These are phyloP conservation scores for Lactarius pseudohatsudake DNA, from an alignment of 768 basidiomycete species.

Conservation along the genomic window DNA sequence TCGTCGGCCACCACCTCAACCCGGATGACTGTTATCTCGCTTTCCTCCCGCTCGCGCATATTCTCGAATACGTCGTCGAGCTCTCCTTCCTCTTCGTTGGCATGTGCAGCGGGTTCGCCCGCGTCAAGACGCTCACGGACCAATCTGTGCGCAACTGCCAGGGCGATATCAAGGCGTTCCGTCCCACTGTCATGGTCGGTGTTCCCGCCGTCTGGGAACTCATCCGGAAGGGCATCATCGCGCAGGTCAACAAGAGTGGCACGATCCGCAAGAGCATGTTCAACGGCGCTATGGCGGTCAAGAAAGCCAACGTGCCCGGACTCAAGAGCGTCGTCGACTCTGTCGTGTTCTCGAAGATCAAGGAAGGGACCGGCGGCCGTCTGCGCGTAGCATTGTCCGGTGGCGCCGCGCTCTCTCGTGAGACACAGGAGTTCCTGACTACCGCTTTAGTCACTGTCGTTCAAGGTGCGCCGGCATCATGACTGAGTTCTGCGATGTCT, in stretches of 20 bases:
- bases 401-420: conserved; percentile 80
- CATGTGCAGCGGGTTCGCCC: conserved; percentile 83
- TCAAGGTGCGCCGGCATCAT: conserved; percentile 62
- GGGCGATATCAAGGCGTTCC: conserved; percentile 83
- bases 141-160: conserved; percentile 85
- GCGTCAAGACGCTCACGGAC: conserved; percentile 95
- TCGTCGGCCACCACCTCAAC: conserved; percentile 66
- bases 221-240: conserved; percentile 91
- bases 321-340: conserved; percentile 68
- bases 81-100: conserved; percentile 71
- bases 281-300: conserved; percentile 71
- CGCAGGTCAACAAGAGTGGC: conserved; percentile 73
- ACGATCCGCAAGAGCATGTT: conserved; percentile 73
- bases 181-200: conserved; percentile 88
- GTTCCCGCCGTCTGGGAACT: conserved; percentile 98
- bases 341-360: conserved; percentile 73
- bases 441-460: conserved; percentile 78
- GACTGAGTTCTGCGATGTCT: neutral
- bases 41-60: conserved; percentile 92
- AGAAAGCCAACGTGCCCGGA: conserved; percentile 68
- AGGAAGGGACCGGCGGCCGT: conserved; percentile 83
- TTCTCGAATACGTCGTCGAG: conserved; percentile 95
- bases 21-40: conserved; percentile 74
- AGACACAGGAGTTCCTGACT: conserved; percentile 90
- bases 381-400: conserved; percentile 80